Evolutionary conservation across 75 land plant species (phyloP), one percentile per base, ranked within the genome.

Genomic region (Larix kaempferi): DNA sequence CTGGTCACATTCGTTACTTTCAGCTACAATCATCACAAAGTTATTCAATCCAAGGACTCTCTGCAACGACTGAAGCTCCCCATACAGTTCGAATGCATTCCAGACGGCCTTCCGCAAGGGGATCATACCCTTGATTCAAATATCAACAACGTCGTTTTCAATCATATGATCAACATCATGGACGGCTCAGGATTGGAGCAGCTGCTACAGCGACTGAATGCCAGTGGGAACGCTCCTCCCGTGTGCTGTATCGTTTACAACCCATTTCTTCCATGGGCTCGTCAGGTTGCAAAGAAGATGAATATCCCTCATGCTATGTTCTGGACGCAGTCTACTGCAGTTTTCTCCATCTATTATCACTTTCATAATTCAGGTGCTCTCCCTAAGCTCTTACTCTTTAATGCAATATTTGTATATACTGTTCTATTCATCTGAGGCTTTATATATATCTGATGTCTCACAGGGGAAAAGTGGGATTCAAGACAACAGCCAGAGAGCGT

Each of bases 261-360:
- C 14, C 29, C 64, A 11, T 76, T 76, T 56, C 77, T 76, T 52
- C 35, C 25, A 11, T 76, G 77, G 77, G 61, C 5, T 13, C 64
- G n/a, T n/a, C 8, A 59, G 6, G 59, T 76, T 35, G 77, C 77
- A 33, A 58, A 58, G n/a, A 76, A 76, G 17, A 27, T 21, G 22
- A 15, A 56, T 0, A 76, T 76, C 10, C 77, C 64, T n/a, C 77
- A 59, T 0, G 77, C 61, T 37, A 33, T 37, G 6, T 58, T 76
- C n/a, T 76, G 77, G 77, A 29, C 77, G 7, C 77, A 76, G 12
- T 76, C 63, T 3, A 39, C 44, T 19, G 33, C 77, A n/a, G 35
- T 39, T 27, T 76, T 76, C 44, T 29, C 77, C 29, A 44, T 74
- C 10, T 74, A 52, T 74, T 41, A 39, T 37, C 71, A 37, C 71